A percentile compares a stretch with the other conserved stretches of the same genome.
These are phyloP conservation scores for Goffeauzyma gilvescens DNA, from an alignment of 768 basidiomycete genomes.

Conservation along the genomic window DNA sequence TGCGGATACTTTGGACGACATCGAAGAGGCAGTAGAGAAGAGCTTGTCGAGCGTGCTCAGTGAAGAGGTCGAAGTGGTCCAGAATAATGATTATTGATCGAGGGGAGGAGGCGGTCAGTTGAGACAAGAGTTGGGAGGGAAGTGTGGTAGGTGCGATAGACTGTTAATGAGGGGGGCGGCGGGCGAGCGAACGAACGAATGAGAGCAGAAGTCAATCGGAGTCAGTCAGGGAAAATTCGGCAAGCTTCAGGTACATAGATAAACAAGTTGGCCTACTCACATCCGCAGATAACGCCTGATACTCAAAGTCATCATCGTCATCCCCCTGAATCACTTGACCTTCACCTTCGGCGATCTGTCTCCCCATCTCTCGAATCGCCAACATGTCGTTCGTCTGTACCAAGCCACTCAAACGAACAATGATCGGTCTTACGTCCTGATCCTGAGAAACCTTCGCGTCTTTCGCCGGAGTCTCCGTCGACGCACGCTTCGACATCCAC, in stretches of 20 bases:
- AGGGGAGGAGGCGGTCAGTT: constrained; percentile 36
- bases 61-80: constrained; percentile 86
- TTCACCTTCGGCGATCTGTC: constrained; percentile 43
- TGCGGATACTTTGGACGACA: constrained; percentile 54
- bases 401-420: constrained; percentile 68
- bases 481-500: no score
- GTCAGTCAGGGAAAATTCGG: no score
- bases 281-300: constrained; percentile 12
- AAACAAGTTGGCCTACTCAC: constrained; percentile 34
- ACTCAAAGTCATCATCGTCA: constrained; percentile 34
- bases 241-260: constrained; percentile 17
- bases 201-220: no score
- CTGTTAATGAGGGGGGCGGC: no score
- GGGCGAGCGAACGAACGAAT: no score
- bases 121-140: constrained; percentile 40
- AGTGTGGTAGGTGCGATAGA: constrained; percentile 37
- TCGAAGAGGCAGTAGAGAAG: constrained; percentile 89
- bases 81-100: constrained; percentile 66
- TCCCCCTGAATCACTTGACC: constrained; percentile 25
- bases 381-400: constrained; percentile 66
- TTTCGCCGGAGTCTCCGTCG: no score
- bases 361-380: constrained; percentile 80
- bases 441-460: not conserved
- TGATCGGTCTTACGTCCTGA: constrained; percentile 37
- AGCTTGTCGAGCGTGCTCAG: constrained; percentile 74